Evolutionary conservation across 192 early-diverging fungal genomes (phyloP), one percentile per base, ranked within the genome.

Genomic region (Backusella parvicylindrica): DNA sequence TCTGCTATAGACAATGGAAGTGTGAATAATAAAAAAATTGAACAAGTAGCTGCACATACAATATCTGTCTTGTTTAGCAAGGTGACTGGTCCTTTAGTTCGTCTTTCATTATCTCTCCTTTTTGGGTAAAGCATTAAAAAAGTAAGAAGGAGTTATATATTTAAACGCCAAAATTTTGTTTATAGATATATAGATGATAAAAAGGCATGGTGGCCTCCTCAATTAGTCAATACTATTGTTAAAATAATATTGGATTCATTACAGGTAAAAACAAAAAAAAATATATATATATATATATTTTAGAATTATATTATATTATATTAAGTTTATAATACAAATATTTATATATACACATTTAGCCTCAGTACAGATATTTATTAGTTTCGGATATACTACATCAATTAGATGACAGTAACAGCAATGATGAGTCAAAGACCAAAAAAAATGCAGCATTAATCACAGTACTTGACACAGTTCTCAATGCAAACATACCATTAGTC

Each of bases 341-440:
- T 18, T 43, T 81, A 26, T 40, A 43, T 15, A 15, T 12, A 6
- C 12, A 28, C 3, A 60, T 60, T 60, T 28, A 84, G 82, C 83
- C 83, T 38, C 84, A 87, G 68, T 84, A 81, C 47, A 79, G 87
- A 6, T 82, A 83, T 38, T 82, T 85, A 53, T 79, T 87, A 1
- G 87, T 87, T 3, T 81, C 82, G 1, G 83, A 87, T 30, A 80
- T 89, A 49, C 77, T 83, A 36, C 49, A 79, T 18, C 82, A 84
- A 35, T 75, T 89, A 21, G 81, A 82, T 23, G 66, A 18, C 4
- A 71, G 67, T 1, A 66, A 36, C 12, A 60, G 53, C 43, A 0
- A 6, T n/a, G 37, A 47, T 12, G 37, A 71, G 9, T 2, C 8
- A 60, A 60, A 60, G 26, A 12, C 8, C 13, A 74, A 79, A 56